phyloP scores from a whole-genome alignment of 2,329 filamentous ascomycete species.

The Calycina marina region DNA sequence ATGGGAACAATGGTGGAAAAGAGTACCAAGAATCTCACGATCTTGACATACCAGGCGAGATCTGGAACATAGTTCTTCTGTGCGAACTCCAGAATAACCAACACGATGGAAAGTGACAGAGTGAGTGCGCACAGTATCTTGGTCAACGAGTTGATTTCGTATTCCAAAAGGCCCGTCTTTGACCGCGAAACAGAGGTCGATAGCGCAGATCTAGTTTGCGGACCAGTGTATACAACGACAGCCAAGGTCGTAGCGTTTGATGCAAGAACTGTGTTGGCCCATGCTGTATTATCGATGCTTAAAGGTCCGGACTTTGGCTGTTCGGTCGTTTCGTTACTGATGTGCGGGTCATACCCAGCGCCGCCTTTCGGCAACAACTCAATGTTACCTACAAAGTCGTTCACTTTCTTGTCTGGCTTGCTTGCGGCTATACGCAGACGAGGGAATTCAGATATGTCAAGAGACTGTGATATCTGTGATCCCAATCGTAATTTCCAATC shows the following conservation, averaged over 20 bases:
- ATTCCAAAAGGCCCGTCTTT: slow-evolving; percentile 84
- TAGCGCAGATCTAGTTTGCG: slow-evolving; percentile 83
- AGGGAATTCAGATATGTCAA: slow-evolving; percentile 58
- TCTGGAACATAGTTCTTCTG: slow-evolving; percentile 41
- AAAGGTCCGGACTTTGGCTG: slow-evolving; percentile 50
- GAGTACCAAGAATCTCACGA: slow-evolving; percentile 93
- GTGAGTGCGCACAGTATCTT: slow-evolving; percentile 92
- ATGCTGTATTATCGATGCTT: slow-evolving; percentile 93
- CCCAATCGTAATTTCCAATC: slow-evolving; percentile 95
- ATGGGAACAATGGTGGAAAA: slow-evolving; percentile 99
- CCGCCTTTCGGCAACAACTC: slow-evolving; percentile 49
- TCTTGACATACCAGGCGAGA: slow-evolving; percentile 82
- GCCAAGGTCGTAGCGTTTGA: slow-evolving; percentile 82
- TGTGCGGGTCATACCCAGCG: slow-evolving; percentile 32
- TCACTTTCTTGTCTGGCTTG: slow-evolving; percentile 85
- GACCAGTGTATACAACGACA: slow-evolving; percentile 85
- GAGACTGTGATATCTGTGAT: slow-evolving; percentile 69
- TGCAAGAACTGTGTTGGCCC: slow-evolving; percentile 95
- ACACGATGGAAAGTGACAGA: slow-evolving; percentile 66
- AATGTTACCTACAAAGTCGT: slow-evolving; percentile 85
- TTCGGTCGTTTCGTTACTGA: slow-evolving; percentile 19
- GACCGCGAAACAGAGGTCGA: slow-evolving; percentile 86
- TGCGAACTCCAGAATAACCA: slow-evolving; percentile 80
- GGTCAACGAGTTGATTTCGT: slow-evolving; percentile 92
- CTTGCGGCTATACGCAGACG: slow-evolving; percentile 62